Conservation (phyloP, 2,329 filamentous ascomycete genomes). For the Calonectria hongkongensis region DNA sequence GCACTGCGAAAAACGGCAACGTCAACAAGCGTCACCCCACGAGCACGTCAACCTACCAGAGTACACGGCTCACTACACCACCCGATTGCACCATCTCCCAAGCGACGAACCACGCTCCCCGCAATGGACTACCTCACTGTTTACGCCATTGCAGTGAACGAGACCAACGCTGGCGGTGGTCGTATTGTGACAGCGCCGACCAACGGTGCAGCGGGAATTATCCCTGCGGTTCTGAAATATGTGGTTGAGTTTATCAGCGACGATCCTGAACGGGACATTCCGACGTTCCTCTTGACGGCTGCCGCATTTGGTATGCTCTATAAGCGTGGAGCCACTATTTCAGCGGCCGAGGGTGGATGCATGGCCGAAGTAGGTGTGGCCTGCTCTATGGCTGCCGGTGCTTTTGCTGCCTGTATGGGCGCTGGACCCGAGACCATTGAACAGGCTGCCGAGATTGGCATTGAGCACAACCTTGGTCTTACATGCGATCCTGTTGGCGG, state of each 20-base stretch:
- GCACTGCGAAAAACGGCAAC: neutral
- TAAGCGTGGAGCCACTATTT: conserved; percentile 72
- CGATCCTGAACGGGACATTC: conserved; percentile 68
- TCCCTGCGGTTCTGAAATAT: conserved; percentile 71
- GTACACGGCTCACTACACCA: conserved; percentile 68
- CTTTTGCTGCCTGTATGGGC: conserved; percentile 71
- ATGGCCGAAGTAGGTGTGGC: conserved; percentile 73
- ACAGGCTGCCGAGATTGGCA: conserved; percentile 71
- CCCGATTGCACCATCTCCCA: conserved; percentile 66
- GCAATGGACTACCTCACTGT: conserved; percentile 71
- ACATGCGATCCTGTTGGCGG: conserved; percentile 72
- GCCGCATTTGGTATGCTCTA: conserved; percentile 72
- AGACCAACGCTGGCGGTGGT: conserved; percentile 71
- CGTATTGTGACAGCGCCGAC: conserved; percentile 71
- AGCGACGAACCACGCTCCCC: conserved; percentile 67
- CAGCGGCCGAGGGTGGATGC: conserved; percentile 70
- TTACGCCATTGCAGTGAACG: conserved; percentile 71
- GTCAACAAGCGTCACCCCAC: conserved; percentile 25
- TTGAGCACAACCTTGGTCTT: conserved; percentile 71
- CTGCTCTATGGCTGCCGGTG: conserved; percentile 71
- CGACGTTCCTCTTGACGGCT: conserved; percentile 69
- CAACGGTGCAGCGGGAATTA: conserved; percentile 71
- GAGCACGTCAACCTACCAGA: conserved; percentile 59
- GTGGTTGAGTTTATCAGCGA: conserved; percentile 70
- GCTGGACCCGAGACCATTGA: conserved; percentile 70